Percentiles rank a stretch among this genome's conserved stretches.
Evolutionary conservation across 805 yeast genomes (phyloP).

Genomic region (Wickerhamiella vanderwaltii): DNA sequence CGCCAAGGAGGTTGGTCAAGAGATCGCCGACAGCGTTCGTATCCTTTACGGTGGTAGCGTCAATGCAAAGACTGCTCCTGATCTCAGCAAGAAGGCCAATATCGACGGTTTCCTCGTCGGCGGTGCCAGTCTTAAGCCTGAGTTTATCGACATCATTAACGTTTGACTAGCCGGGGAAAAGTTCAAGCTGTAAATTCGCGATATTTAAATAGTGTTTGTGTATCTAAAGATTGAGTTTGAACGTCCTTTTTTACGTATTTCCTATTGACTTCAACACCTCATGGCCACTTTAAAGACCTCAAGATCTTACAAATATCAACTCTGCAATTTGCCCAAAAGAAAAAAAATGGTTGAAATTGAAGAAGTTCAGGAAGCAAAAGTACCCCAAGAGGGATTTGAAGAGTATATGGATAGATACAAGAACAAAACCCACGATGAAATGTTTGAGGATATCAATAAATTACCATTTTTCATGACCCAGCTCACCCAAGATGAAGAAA

Average conservation of each 20-base stretch:
- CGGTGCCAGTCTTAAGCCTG: slow-evolving; percentile 98
- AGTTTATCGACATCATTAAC: slow-evolving; percentile 89
- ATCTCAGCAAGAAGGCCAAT: slow-evolving; percentile 84
- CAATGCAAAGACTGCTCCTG: slow-evolving; percentile 80
- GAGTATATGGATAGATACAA: slow-evolving; percentile 27
- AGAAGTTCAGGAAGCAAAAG: neutral
- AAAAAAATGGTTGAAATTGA: slow-evolving; percentile 6
- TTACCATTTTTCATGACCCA: slow-evolving; percentile 92
- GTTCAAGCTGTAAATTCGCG: slow-evolving; percentile 49
- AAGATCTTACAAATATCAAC: too few relatives aligned
- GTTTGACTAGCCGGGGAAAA: slow-evolving; percentile 38
- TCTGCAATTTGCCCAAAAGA: too few relatives aligned
- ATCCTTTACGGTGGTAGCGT: slow-evolving; percentile 98
- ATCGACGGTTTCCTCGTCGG: slow-evolving; percentile 99
- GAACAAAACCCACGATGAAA: slow-evolving; percentile 60
- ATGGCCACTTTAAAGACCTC: too few relatives aligned
- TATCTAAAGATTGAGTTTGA: too few relatives aligned
- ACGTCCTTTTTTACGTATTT: too few relatives aligned
- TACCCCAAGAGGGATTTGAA: too few relatives aligned
- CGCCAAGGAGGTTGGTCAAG: slow-evolving; percentile 59
- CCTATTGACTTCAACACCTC: too few relatives aligned
- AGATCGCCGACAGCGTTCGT: slow-evolving; percentile 67
- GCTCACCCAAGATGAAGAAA: slow-evolving; percentile 49
- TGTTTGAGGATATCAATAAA: slow-evolving; percentile 63
- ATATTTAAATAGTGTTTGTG: too few relatives aligned